Conservation (phyloP, 306 rosid genomes). For the Purshia tridentata region DNA sequence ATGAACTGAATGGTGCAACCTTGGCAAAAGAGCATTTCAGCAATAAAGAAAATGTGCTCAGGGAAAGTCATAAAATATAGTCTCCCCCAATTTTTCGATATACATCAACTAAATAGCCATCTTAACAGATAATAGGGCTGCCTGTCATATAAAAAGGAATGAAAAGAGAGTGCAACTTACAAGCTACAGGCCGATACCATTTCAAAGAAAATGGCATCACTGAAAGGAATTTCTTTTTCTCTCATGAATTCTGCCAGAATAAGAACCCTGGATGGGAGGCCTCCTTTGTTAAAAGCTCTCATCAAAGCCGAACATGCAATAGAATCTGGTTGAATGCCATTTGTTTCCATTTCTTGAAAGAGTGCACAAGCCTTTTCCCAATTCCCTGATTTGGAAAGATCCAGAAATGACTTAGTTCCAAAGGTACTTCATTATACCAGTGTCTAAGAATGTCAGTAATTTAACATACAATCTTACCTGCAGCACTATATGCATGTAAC, state of each 20-base stretch:
- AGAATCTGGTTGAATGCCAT: constrained; percentile 58
- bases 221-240: constrained; percentile 71
- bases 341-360: constrained; percentile 75
- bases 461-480: constrained; percentile 48
- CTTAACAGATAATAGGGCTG: neutral
- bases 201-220: constrained; percentile 76
- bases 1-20: neutral
- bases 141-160: neutral
- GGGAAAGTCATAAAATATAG: neutral
- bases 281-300: constrained; percentile 88
- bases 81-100: neutral
- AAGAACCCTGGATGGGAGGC: constrained; percentile 73
- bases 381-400: constrained; percentile 50
- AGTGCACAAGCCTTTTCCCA: constrained; percentile 75
- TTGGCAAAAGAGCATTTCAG: neutral
- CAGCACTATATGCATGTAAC: constrained; percentile 68
- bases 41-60: neutral
- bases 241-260: constrained; percentile 68
- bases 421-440: constrained; percentile 6
- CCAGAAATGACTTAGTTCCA: constrained; percentile 22
- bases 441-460: constrained; percentile 24
- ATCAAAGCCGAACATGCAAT: constrained; percentile 80
- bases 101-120: neutral
- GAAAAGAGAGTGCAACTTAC: constrained; percentile 44
- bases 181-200: constrained; percentile 90